Base-by-base conservation (phyloP, 2,329 filamentous ascomycete genomes). In the Fusarium paranaense region DNA sequence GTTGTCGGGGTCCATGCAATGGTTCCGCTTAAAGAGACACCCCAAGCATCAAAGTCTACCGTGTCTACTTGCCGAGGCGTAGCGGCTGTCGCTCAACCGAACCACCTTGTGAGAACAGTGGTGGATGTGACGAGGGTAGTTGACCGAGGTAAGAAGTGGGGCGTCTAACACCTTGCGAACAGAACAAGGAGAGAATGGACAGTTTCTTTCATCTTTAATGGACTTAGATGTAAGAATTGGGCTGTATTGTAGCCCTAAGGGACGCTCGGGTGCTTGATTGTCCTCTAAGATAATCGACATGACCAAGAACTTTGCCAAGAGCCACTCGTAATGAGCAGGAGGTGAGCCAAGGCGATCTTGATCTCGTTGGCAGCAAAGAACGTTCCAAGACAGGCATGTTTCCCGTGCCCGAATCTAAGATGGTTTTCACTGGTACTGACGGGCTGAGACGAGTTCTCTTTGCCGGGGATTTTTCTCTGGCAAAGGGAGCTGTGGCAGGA, bases 401-500 rank as follows among this genome's bases (percentile, higher is more conserved):
- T 57, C 9, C 32, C 54, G 20, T 57, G 54, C 1, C 54, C 32
- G 20, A 57, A 57, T 18, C 54, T 20, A 0, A 57, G 20, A 57
- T 57, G 20, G 20, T 57, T 57, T 5, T 57, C 54, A 5, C 54
- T 38, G 1, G 54, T 57, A 5, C 33, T 57, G 8, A 57, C 54
- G 2, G 38, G 54, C 20, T 37, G 54, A 22, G 33, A 57, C 2
- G 16, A 18, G n/a, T 27, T 57, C 25, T 57, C 33, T 18, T 57
- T 57, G 20, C 54, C 33, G 2, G 20, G 32, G 5, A 35, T 6
- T 11, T 13, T n/a, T 57, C 54, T 33, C 32, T 57, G 54, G 20
- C 54, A 20, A 5, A 57, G 32, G 20, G 38, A 57, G 14, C 33
- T 33, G 8, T 87, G 86, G 0, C 86, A 57, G 54, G 20, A 37